Percentiles rank a stretch among this genome's conserved stretches.
These are phyloP conservation scores for Phyllosticta paracitricarpa DNA, from an alignment of 2,329 filamentous ascomycete species.

Conservation along the genomic window DNA sequence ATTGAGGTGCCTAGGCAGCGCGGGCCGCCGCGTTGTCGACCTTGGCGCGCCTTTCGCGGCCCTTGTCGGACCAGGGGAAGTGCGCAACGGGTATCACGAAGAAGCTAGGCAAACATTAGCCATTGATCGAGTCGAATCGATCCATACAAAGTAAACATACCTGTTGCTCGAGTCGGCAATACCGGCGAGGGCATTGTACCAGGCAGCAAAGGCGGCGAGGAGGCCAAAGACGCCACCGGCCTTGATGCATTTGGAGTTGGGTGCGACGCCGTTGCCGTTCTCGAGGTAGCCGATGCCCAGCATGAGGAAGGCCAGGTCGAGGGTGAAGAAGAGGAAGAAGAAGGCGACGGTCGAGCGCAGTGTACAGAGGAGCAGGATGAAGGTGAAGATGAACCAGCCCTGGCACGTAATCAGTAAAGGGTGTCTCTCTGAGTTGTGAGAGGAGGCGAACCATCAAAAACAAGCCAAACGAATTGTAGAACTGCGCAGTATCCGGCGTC, in stretches of 20 bases:
- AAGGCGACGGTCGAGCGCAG: slow-evolving; percentile 51
- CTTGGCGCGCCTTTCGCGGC: slow-evolving; percentile 27
- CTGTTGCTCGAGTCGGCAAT: slow-evolving; percentile 45
- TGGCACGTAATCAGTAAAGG: slow-evolving; percentile 19
- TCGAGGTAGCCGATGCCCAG: slow-evolving; percentile 46
- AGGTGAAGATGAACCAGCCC: slow-evolving; percentile 51
- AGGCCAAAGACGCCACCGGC: slow-evolving; percentile 45
- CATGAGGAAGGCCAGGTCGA: slow-evolving; percentile 49
- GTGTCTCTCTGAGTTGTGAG: too few species aligned
- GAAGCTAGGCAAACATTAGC: slow-evolving; percentile 51
- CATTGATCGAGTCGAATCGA: neutral
- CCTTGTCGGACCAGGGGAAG: slow-evolving; percentile 73
- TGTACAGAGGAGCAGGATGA: slow-evolving; percentile 45
- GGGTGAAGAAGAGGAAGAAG: slow-evolving; percentile 47
- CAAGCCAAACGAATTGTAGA: slow-evolving; percentile 45
- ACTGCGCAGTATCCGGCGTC: slow-evolving; percentile 40
- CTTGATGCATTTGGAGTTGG: slow-evolving; percentile 37
- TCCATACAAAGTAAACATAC: slow-evolving; percentile 15
- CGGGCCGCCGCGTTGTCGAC: slow-evolving; percentile 32
- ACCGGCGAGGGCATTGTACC: slow-evolving; percentile 47
- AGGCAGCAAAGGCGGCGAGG: slow-evolving; percentile 43
- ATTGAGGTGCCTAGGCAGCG: slow-evolving; percentile 8
- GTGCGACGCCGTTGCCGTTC: slow-evolving; percentile 25
- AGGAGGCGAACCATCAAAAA: slow-evolving; percentile 38
- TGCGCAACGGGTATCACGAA: slow-evolving; percentile 86